Evolutionary conservation across 2,329 filamentous ascomycete species (phyloP), one percentile per base, ranked within the genome.

Genomic region (Botrytis pseudocinerea): DNA sequence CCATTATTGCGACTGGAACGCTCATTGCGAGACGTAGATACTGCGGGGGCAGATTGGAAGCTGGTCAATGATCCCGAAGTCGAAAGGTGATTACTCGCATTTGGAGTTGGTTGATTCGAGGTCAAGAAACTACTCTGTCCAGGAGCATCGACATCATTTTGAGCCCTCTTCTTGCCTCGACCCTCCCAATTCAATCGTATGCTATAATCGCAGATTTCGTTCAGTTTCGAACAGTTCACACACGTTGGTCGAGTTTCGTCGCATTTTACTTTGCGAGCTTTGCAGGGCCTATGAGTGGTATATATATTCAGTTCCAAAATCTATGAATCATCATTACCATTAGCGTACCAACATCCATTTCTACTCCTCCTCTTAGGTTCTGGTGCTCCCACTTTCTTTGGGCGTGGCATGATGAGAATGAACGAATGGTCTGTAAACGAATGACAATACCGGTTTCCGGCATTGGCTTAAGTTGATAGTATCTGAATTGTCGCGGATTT

Each of bases 111-210:
- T 42, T 51, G 46, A 18, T 62, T 71, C 69, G 40, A 72, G 48
- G 46, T 57, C 72, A 70, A 74, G 69, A 78, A 75, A 32, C 72
- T 75, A 40, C 74, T 72, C 54, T 75, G 74, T 12, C 66, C 73
- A 28, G 51, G n/a, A n/a, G 32, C 48, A 16, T 42, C 66, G 42
- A 25, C 18, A 25, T 42, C 71, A 44, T 64, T 48, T 20, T 85
- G 83, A 69, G 83, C 83, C 75, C 86, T 87, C 82, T 88, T 89
- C 80, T 89, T 91, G 68, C 87, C 86, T 73, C 92, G 87, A 7
- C 92, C 92, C 74, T 92, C 91, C 93, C 93, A 95, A 78, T 95
- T 95, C 76, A 95, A 83, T 46, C 92, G 88, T 77, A 95, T 92
- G 78, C 89, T 93, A 81, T 95, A 95, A 82, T 96, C 93, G 83